A percentile compares a stretch with the other conserved stretches of the same genome.
These are phyloP conservation scores for Erysimum pusillum DNA, from an alignment of 441 rosid genomes.

Conservation along the genomic window DNA sequence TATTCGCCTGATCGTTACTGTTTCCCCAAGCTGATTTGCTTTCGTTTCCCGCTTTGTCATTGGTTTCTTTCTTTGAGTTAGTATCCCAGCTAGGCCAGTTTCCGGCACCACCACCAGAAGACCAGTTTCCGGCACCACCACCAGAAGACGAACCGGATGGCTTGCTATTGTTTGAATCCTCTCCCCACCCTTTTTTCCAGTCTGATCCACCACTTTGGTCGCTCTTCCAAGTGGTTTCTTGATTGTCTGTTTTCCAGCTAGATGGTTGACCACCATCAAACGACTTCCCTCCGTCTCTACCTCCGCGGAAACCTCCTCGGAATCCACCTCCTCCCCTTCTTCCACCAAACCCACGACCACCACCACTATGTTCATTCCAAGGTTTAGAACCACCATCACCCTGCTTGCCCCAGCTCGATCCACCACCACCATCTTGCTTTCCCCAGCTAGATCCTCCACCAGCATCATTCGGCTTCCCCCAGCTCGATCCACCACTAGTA, in stretches of 20 bases:
- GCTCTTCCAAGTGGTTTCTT: slow-evolving; percentile 48
- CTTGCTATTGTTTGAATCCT: slow-evolving; percentile 41
- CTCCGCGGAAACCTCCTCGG: slow-evolving; percentile 56
- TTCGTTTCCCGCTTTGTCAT: slow-evolving; percentile 40
- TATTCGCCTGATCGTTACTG: slow-evolving; percentile 46
- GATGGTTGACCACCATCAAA: slow-evolving; percentile 55
- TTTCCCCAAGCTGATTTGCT: slow-evolving; percentile 54
- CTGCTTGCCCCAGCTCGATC: slow-evolving; percentile 43
- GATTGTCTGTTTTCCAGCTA: slow-evolving; percentile 48
- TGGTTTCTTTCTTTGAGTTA: slow-evolving; percentile 40
- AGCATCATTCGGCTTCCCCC: slow-evolving; percentile 36
- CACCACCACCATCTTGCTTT: not conserved
- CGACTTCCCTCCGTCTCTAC: slow-evolving; percentile 56
- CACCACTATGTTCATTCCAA: slow-evolving; percentile 46
- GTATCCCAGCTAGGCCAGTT: slow-evolving; percentile 39
- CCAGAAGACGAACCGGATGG: slow-evolving; percentile 37
- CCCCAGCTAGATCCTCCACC: slow-evolving; percentile 21
- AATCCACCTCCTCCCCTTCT: slow-evolving; percentile 54
- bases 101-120: too few relatives aligned
- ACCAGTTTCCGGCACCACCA: slow-evolving; percentile 42
- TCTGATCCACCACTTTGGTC: slow-evolving; percentile 52
- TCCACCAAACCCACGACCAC: slow-evolving; percentile 48
- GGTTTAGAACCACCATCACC: slow-evolving; percentile 46
- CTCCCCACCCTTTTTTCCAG: slow-evolving; percentile 54
- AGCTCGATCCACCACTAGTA: slow-evolving; percentile 29